Evolutionary conservation across 148 eudicot genomes (phyloP), one percentile per base, ranked within the genome.

Genomic region (Rheum nobile): DNA sequence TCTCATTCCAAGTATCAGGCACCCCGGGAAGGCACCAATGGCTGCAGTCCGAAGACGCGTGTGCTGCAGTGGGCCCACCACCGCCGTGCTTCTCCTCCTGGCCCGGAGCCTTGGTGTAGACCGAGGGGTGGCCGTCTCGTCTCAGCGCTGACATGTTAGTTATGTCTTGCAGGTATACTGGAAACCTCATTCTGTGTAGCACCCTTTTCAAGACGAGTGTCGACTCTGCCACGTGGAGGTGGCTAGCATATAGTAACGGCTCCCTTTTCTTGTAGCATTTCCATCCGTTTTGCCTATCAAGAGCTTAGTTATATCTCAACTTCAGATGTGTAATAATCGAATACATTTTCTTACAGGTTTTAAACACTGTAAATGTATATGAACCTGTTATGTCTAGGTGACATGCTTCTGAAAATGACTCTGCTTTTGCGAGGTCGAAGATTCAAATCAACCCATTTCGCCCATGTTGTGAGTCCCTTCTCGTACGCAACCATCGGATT

Each of bases 11-110:
- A 39, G 82, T 75, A 68, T 92, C 97, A 29, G 97, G 97, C 17
- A 92, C 97, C 0, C 97, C 97, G 72, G 97, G 97, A 48, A 92
- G 88, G 77, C 97, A 92, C 97, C 97, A 92, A 59, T 89, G 97
- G 75, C 97, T 92, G 22, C 97, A 92, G 73, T 92, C 97, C 42
- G 90, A 89, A 63, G 67, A 50, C 22, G 70, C 32, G 38, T 65
- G 61, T 26, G 46, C n/a, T n/a, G n/a, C n/a, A 34, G 39, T 32
- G 42, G 19, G 3, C 8, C 48, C 26, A 11, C 46, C 48, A 22
- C 73, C 50, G 0, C 71, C 47, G 24, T 74, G 73, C 67, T 76
- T 85, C 75, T 67, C 81, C 79, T 65, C 70, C 32, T 65, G 70
- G 0, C 78, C 79, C 2, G 77, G 31, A 42, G 82, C 83, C 59